These are phyloP conservation scores for Paxillus rubicundulus DNA, from an alignment of 768 basidiomycete species.

Conservation along the genomic window DNA sequence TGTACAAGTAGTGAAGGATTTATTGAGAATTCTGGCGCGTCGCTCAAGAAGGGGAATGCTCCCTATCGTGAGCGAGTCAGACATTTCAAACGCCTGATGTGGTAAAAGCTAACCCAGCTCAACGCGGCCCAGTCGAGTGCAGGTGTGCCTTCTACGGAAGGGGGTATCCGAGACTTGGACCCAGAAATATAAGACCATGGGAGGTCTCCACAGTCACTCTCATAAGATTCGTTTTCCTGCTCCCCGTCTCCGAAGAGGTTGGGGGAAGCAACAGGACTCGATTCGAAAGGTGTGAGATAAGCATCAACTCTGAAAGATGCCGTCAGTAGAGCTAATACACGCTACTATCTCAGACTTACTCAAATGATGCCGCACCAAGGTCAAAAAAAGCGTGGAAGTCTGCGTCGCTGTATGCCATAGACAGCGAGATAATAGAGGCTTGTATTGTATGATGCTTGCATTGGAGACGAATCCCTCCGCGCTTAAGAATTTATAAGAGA, in stretches of 20 bases:
- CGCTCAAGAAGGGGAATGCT: neutral
- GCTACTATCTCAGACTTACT: neutral
- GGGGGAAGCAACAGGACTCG: neutral
- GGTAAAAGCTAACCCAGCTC: neutral
- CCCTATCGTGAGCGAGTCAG: neutral
- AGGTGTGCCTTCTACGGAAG: neutral
- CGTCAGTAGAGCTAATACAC: neutral
- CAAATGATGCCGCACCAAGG: neutral
- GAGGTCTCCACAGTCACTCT: neutral
- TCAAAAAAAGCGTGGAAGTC: neutral
- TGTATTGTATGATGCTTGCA: neutral
- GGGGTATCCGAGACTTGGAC: neutral
- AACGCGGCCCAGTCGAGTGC: neutral
- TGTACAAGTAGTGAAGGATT: neutral
- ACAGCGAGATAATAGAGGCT: neutral
- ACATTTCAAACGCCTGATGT: neutral
- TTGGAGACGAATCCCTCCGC: neutral
- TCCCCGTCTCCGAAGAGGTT: neutral
- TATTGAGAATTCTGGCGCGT: neutral
- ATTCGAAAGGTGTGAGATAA: neutral
- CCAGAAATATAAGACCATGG: neutral
- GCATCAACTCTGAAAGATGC: neutral
- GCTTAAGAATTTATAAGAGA: neutral
- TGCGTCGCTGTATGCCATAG: neutral
- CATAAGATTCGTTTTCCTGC: neutral